These are phyloP conservation scores for Lachnellula arida DNA, from an alignment of 2,329 filamentous ascomycete genomes.

Conservation along the genomic window DNA sequence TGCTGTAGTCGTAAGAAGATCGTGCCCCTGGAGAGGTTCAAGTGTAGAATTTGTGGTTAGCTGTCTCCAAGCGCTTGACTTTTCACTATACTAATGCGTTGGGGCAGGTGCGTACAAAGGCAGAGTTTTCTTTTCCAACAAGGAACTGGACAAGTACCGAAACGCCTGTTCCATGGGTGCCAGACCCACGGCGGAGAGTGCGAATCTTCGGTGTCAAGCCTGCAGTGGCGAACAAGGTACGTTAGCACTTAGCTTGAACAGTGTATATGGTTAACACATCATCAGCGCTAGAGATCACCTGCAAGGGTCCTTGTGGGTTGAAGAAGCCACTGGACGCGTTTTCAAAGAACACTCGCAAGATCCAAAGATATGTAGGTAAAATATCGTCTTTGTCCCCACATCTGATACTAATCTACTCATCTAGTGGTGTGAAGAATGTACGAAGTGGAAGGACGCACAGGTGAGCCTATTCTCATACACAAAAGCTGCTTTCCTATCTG, in stretches of 20 bases:
- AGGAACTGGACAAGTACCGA: constrained; percentile 39
- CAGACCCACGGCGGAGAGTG: background rate
- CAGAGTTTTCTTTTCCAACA: constrained; percentile 40
- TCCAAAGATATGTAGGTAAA: constrained; percentile 32
- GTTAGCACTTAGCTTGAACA: no score
- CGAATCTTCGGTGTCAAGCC: constrained; percentile 35
- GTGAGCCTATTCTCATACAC: no score
- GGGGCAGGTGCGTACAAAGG: constrained; percentile 40
- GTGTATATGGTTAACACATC: no score
- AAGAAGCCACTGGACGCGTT: constrained; percentile 44
- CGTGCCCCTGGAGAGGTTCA: background rate
- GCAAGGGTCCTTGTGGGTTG: constrained; percentile 40
- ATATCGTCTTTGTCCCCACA: background rate
- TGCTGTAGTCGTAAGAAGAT: constrained; percentile 5
- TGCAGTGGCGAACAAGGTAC: constrained; percentile 36
- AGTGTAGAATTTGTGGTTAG: background rate
- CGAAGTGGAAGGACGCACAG: constrained; percentile 20
- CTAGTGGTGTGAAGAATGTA: constrained; percentile 38
- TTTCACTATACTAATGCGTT: constrained; percentile 39
- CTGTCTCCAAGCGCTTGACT: background rate
- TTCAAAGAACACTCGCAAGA: constrained; percentile 37
- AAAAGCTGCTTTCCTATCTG: no score
- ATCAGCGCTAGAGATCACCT: constrained; percentile 43
- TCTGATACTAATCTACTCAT: constrained; percentile 4
- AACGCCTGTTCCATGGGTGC: background rate